Evolutionary conservation across 805 yeast genomes (phyloP).

Genomic region (Sungouiella blattae): DNA sequence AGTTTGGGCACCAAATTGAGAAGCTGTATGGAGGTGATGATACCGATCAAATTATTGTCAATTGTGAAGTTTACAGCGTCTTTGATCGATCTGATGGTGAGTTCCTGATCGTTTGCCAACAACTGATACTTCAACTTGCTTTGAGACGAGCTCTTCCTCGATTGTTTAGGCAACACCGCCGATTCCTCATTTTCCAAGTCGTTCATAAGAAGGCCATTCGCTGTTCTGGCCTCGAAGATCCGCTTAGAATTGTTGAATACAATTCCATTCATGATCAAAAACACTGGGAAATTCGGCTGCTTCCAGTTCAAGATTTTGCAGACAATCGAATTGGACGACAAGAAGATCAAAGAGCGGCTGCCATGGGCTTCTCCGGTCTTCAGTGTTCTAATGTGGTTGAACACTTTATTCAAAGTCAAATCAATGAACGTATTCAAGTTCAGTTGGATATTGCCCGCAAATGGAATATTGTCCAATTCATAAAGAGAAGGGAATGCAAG

Average conservation of each 20-base stretch:
- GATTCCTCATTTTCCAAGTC: conserved; percentile 9
- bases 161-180: background rate
- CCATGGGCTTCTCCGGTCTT: conserved; percentile 17
- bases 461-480: conserved; percentile 38
- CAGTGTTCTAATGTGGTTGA: conserved; percentile 65
- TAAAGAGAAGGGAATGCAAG: conserved; percentile 68
- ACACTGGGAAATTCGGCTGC: conserved; percentile 96
- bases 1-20: conserved; percentile 72
- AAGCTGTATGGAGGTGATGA: conserved; percentile 70
- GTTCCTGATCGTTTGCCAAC: conserved; percentile 33
- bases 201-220: conserved; percentile 38
- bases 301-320: conserved; percentile 96
- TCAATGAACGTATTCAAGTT: conserved; percentile 77
- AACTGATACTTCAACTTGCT: conserved; percentile 15
- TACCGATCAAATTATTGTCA: conserved; percentile 79
- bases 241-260: conserved; percentile 25
- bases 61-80: conserved; percentile 81
- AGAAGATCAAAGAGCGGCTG: conserved; percentile 68
- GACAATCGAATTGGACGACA: conserved; percentile 83
- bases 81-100: conserved; percentile 63
- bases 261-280: conserved; percentile 75
- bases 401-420: conserved; percentile 62
- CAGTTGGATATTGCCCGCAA: conserved; percentile 38
- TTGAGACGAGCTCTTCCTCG: conserved; percentile 1
- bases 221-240: conserved; percentile 37